Evolutionary conservation across 1,284 basidiomycete species (phyloP).

Genomic region (Schizopora paradoxa): DNA sequence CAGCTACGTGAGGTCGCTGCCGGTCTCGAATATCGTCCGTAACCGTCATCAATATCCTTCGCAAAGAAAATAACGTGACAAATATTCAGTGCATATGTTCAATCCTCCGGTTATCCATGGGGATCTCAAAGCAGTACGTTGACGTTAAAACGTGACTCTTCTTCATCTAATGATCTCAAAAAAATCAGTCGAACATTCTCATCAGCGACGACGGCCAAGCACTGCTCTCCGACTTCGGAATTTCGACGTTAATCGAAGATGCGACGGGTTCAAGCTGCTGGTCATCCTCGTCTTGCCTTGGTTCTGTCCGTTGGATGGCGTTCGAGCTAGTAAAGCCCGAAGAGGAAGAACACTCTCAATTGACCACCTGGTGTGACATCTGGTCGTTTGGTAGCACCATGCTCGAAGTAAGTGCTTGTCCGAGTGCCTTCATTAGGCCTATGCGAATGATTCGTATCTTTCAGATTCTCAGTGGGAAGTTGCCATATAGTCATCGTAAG

Average conservation of each 20-base stretch:
- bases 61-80: neutral
- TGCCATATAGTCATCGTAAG: constrained; percentile 13
- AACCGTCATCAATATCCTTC: neutral
- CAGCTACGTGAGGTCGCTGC: constrained; percentile 15
- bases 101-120: constrained; percentile 15
- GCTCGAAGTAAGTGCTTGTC: constrained; percentile 7
- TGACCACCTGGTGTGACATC: constrained; percentile 11
- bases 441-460: neutral
- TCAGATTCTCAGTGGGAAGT: constrained; percentile 14
- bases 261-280: constrained; percentile 5
- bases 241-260: constrained; percentile 14
- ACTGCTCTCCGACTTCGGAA: constrained; percentile 16
- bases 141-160: neutral
- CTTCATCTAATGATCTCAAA: neutral
- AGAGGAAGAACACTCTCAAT: neutral
- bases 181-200: constrained; percentile 14
- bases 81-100: constrained; percentile 13
- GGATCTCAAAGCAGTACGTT: constrained; percentile 15
- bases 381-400: constrained; percentile 15
- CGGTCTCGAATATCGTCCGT: constrained; percentile 14
- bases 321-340: constrained; percentile 11
- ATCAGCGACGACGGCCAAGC: constrained; percentile 13
- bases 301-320: constrained; percentile 17
- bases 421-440: neutral
- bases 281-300: constrained; percentile 10